Evolutionary conservation across 306 rosid genomes (phyloP), one percentile per base, ranked within the genome.

Genomic region (Purshia tridentata): DNA sequence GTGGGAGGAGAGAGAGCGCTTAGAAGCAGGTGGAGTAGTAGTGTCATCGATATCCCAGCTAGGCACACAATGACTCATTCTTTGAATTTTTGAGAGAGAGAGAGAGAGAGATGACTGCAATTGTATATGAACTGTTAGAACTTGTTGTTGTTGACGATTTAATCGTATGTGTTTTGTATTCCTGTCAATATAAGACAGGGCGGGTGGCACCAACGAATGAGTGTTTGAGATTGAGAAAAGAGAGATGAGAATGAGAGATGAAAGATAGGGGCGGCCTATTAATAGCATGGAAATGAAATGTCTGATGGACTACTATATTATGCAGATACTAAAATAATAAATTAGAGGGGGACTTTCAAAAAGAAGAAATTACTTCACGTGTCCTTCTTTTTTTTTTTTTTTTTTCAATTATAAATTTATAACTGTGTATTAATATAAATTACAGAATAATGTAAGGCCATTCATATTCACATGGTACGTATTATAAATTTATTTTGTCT

Each of bases 51-150:
- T 53, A 71, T 86, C 96, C 98, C 94, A 86, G 69, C 91, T 85
- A 5, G 97, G 98, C 72, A 94, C 98, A 46, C 98, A 84, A 87
- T 85, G 96, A 48, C 90, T 91, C 98, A 91, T 91, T 29, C 35
- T 29, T 29, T 29, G 1, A 3, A 29, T 76, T 82, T 55, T 13
- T 18, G 60, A 67, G 65, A 71, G 69, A 29, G 23, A 40, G 9
- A 69, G 60, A 67, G 65, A 71, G 69, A 29, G 23, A 40, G 9
- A 69, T 29, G 35, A 29, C 35, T 29, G 35, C 35, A 29, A 29
- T 29, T 29, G 35, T 23, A 23, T 23, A 23, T 23, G 35, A 1
- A 23, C 35, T 23, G 2, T 29, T 29, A 1, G 35, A 29, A 29
- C 35, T 29, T 29, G 35, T 29, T 29, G 2, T 29, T 29, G 35